Evolutionary conservation across 2,329 filamentous ascomycete genomes (phyloP).

Genomic region (Alternaria arbusti): DNA sequence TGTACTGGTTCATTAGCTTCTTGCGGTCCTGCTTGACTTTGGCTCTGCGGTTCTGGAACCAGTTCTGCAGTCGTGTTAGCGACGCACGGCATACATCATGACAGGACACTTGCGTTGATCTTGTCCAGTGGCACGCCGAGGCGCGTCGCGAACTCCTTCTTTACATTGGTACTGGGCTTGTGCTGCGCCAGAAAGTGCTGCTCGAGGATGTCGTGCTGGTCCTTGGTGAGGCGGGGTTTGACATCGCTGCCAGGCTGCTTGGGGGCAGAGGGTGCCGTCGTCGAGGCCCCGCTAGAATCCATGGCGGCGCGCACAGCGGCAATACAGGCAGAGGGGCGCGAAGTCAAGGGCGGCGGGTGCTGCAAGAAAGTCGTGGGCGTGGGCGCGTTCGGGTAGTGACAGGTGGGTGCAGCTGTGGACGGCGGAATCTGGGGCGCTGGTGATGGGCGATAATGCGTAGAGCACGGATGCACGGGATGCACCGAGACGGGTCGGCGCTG

Average conservation of each 20-base stretch:
- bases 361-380: neutral
- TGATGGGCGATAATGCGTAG: slow-evolving; percentile 15
- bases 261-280: slow-evolving; percentile 21
- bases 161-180: slow-evolving; percentile 58
- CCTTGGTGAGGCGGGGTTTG: slow-evolving; percentile 60
- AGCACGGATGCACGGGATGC: slow-evolving; percentile 24
- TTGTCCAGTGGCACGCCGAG: slow-evolving; percentile 59
- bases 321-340: slow-evolving; percentile 12
- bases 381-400: slow-evolving; percentile 10
- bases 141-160: slow-evolving; percentile 57
- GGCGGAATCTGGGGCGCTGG: slow-evolving; percentile 5
- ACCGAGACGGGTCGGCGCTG: slow-evolving; percentile 11
- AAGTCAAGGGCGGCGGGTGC: neutral
- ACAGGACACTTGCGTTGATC: slow-evolving; percentile 57
- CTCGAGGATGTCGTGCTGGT: slow-evolving; percentile 61
- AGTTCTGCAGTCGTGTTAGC: slow-evolving; percentile 54
- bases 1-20: slow-evolving; percentile 51
- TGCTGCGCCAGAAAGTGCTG: slow-evolving; percentile 55
- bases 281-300: slow-evolving; percentile 33
- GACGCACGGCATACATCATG: neutral
- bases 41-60: slow-evolving; percentile 61
- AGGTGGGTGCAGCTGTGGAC: neutral
- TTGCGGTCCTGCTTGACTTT: slow-evolving; percentile 61
- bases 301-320: slow-evolving; percentile 36
- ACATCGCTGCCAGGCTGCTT: slow-evolving; percentile 50